Conservation (phyloP, 345 rosid genomes). For the Eucalyptus cladocalyx region DNA sequence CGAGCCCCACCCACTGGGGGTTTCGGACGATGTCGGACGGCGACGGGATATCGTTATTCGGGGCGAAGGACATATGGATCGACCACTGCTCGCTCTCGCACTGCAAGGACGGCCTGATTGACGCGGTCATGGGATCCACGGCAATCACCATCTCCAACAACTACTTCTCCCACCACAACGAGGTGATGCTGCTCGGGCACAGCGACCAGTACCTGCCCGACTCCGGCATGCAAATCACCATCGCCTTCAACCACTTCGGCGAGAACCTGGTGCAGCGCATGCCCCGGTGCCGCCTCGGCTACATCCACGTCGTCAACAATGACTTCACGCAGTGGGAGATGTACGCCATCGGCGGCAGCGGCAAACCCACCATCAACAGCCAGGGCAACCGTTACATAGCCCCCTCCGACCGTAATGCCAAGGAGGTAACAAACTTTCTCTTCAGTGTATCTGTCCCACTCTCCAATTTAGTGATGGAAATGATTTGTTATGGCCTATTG, state of each 20-base stretch:
- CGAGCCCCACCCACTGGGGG: slow-evolving; percentile 83
- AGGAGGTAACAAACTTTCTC: slow-evolving; percentile 45
- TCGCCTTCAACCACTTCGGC: slow-evolving; percentile 94
- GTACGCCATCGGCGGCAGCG: slow-evolving; percentile 99
- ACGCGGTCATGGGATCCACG: slow-evolving; percentile 92
- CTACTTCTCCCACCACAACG: slow-evolving; percentile 88
- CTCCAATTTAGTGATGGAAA: not conserved
- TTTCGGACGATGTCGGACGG: slow-evolving; percentile 81
- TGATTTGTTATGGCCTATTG: not conserved
- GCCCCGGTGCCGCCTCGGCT: slow-evolving; percentile 90
- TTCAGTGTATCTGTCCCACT: not conserved
- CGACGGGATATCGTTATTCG: slow-evolving; percentile 88
- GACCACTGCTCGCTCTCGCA: slow-evolving; percentile 91
- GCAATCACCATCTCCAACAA: slow-evolving; percentile 93
- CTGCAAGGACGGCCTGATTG: slow-evolving; percentile 91
- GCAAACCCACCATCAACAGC: slow-evolving; percentile 88
- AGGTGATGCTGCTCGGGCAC: slow-evolving; percentile 96
- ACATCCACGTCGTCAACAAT: slow-evolving; percentile 90
- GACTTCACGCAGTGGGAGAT: slow-evolving; percentile 95
- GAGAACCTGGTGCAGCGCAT: slow-evolving; percentile 82
- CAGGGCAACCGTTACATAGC: slow-evolving; percentile 95
- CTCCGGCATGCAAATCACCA: slow-evolving; percentile 92
- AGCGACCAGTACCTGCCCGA: slow-evolving; percentile 82
- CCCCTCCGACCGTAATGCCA: slow-evolving; percentile 65
- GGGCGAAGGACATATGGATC: slow-evolving; percentile 89